These are phyloP conservation scores for Chrysanthemum lavandulifolium DNA, from an alignment of 129 eudicot genomes.

Conservation along the genomic window DNA sequence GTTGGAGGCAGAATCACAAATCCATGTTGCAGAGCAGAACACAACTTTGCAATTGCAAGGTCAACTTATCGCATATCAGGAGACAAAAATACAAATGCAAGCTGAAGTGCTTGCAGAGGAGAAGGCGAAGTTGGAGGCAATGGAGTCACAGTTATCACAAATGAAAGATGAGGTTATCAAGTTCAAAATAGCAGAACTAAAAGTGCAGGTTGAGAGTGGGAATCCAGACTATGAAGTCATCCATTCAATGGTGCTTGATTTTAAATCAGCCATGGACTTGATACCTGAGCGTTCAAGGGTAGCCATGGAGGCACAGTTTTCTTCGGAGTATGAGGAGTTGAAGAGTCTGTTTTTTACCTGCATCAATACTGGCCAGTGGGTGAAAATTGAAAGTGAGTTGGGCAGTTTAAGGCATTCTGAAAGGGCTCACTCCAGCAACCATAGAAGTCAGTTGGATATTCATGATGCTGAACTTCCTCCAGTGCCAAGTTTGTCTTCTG, in stretches of 20 bases:
- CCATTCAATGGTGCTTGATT: background rate
- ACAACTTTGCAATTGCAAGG: background rate
- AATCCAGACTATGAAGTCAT: slow-evolving; percentile 11
- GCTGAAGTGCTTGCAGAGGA: background rate
- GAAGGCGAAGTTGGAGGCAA: background rate
- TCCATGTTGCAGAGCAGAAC: too few species aligned
- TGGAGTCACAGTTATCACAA: background rate
- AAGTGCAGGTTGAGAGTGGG: slow-evolving; percentile 3
- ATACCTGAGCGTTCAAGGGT: background rate
- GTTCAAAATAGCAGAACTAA: slow-evolving; percentile 7
- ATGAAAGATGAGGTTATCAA: background rate
- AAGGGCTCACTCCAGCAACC: background rate
- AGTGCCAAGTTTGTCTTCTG: background rate
- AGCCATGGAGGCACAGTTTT: background rate
- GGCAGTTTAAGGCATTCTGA: background rate
- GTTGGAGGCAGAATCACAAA: background rate
- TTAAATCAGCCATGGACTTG: slow-evolving; percentile 7
- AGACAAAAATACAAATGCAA: background rate
- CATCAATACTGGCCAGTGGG: slow-evolving; percentile 17
- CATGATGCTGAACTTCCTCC: background rate
- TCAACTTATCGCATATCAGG: background rate
- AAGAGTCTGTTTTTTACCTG: background rate
- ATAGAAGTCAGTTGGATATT: background rate
- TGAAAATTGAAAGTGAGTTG: background rate
- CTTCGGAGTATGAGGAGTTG: slow-evolving; percentile 2